phyloP scores from a whole-genome alignment of 331 rosid species.

The Arachis monticola region DNA sequence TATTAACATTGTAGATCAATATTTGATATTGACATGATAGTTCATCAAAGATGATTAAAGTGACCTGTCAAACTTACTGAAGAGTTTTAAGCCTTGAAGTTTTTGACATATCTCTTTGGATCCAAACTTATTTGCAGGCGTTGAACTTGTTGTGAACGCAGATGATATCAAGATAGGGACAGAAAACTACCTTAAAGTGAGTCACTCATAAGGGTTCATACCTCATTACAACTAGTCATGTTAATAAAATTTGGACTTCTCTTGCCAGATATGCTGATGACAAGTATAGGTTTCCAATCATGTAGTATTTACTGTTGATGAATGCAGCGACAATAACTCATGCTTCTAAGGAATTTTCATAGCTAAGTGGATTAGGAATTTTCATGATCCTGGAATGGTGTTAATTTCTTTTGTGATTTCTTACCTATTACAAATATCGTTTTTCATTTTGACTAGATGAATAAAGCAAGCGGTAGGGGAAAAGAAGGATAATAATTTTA shows the following conservation, averaged over 20 bases:
- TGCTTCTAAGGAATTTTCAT: no score
- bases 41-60: not conserved
- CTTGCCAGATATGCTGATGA: not conserved
- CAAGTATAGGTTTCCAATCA: not conserved
- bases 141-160: constrained; percentile 44
- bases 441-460: not conserved
- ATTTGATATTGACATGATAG: not conserved
- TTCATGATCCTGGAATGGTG: not conserved
- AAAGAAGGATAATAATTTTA: not conserved
- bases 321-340: not conserved
- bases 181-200: not conserved
- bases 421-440: not conserved
- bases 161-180: constrained; percentile 29
- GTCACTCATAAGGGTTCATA: not conserved
- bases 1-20: not conserved
- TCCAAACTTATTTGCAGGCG: constrained; percentile 49
- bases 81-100: not conserved
- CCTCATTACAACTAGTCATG: not conserved
- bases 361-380: not conserved
- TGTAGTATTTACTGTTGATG: not conserved
- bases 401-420: not conserved
- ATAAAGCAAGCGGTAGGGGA: not conserved
- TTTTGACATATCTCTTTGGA: constrained; percentile 15
- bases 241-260: constrained; percentile 3
- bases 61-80: not conserved